Percentiles rank a stretch among this genome's conserved stretches.
These are phyloP conservation scores for Hyparrhenia diplandra DNA, from an alignment of 176 grass and related monocot genomes.

Conservation along the genomic window DNA sequence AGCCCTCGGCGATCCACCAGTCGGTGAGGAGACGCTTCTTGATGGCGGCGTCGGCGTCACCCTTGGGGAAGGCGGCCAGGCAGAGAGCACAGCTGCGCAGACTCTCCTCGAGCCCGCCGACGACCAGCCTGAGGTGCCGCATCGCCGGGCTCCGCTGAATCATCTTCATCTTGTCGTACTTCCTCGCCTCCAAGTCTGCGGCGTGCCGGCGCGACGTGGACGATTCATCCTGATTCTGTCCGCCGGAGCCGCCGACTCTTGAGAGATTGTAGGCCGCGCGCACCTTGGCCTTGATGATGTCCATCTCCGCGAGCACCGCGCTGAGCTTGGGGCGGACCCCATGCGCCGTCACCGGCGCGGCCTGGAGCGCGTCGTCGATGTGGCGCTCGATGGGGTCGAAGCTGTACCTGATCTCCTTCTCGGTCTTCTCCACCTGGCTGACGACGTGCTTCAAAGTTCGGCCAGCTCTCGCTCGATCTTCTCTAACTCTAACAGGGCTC, in stretches of 20 bases:
- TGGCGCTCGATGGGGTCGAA: constrained; percentile 14
- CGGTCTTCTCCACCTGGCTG: not conserved
- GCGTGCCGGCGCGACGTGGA: not conserved
- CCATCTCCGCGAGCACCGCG: not conserved
- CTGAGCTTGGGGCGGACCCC: no score
- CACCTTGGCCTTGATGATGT: not conserved
- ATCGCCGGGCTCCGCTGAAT: not conserved
- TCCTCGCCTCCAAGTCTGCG: not conserved
- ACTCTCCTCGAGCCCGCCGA: constrained; percentile 13
- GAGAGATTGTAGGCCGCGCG: not conserved
- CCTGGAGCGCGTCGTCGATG: constrained; percentile 12
- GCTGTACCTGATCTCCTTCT: not conserved
- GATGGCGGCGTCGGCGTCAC: constrained; percentile 15
- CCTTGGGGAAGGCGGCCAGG: constrained; percentile 37
- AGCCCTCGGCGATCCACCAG: constrained; percentile 49
- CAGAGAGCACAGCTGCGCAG: constrained; percentile 29
- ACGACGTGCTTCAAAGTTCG: not conserved
- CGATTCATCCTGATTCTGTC: not conserved
- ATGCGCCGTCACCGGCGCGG: not conserved
- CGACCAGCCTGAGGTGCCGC: not conserved
- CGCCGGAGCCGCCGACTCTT: not conserved
- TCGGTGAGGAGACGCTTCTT: constrained; percentile 37
- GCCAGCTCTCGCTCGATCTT: not conserved
- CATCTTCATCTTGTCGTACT: not conserved
- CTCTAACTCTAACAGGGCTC: not conserved